Base-by-base conservation (phyloP, 1,284 basidiomycete species). In the Boletellus dicymbophilus region DNA sequence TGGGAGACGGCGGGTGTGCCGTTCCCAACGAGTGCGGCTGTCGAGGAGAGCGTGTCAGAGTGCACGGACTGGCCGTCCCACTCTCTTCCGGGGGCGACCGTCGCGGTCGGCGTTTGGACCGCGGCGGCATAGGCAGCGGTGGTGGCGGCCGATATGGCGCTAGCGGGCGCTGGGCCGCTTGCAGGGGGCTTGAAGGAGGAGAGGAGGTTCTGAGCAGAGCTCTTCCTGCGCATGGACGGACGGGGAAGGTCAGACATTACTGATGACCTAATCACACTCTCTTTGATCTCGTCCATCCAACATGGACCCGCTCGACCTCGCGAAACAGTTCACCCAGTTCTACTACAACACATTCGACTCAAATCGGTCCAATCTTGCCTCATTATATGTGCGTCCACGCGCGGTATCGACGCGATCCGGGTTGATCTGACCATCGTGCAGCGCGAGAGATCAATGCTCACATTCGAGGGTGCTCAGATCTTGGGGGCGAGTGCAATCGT, bases 371-470 rank as follows among this genome's bases (percentile, higher is more conserved):
- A 47, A 56, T 10, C 78, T 95, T 42, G 60, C 52, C 6, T 52
- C 71, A 42, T 84, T 95, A 69, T 95, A 95, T 72, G 92, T 94
- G 56, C 63, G 86, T 80, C 52, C 28, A 44, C 52, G 33, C 55
- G 53, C 51, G 26, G 34, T 13, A 33, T 26, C 9, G 22, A 38
- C 33, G 37, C 51, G 59, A 70, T 69, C 61, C 58, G 13, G 23
- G 18, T 46, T 47, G 54, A 56, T 60, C 58, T 58, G 48, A 56
- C 54, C 54, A 47, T 43, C 36, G 42, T 54, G 21, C 66, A 98
- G 96, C 84, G 95, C 56, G 75, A 79, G 26, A 54, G 68, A 46
- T 98, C 95, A 21, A 98, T 97, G 93, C 76, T 99, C 62, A 85
- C 89, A 11, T 99, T 85, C 73, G 95, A 99, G 74, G 81, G 82